Percentiles rank a stretch among this genome's conserved stretches.
Conservation (phyloP, 2,329 filamentous ascomycete genomes). For the Fusarium pininemorale region DNA sequence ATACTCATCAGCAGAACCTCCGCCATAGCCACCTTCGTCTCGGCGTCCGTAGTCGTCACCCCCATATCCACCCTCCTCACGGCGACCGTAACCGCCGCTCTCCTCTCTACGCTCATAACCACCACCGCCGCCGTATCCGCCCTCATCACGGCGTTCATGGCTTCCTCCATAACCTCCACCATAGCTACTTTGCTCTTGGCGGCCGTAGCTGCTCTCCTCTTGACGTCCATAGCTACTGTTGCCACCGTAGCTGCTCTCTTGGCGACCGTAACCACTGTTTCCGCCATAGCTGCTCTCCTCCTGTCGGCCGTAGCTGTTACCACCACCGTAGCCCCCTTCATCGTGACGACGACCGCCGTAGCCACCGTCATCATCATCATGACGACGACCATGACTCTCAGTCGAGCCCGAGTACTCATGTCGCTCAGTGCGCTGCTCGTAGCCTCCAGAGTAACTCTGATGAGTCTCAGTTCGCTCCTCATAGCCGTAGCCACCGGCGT, state of each 20-base stretch:
- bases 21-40: constrained; percentile 42
- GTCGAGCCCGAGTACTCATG: constrained; percentile 55
- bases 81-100: constrained; percentile 29
- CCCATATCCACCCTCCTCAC: constrained; percentile 35
- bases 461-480: constrained; percentile 66
- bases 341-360: constrained; percentile 1
- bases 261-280: not conserved
- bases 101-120: constrained; percentile 35
- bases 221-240: constrained; percentile 9
- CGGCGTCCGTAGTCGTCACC: constrained; percentile 39
- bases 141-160: constrained; percentile 32
- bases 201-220: constrained; percentile 12
- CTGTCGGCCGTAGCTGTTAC: not conserved
- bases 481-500: constrained; percentile 63
- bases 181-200: constrained; percentile 15
- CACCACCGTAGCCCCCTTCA: constrained; percentile 15
- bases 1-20: constrained; percentile 39
- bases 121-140: constrained; percentile 18
- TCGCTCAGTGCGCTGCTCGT: constrained; percentile 63
- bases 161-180: constrained; percentile 4
- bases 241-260: constrained; percentile 11
- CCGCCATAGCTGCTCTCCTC: constrained; percentile 10
- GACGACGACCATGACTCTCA: constrained; percentile 41
- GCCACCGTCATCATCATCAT: constrained; percentile 6
- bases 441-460: constrained; percentile 62